Conservation (phyloP, 805 yeast species). For the Starmerella potacharoeniae region DNA sequence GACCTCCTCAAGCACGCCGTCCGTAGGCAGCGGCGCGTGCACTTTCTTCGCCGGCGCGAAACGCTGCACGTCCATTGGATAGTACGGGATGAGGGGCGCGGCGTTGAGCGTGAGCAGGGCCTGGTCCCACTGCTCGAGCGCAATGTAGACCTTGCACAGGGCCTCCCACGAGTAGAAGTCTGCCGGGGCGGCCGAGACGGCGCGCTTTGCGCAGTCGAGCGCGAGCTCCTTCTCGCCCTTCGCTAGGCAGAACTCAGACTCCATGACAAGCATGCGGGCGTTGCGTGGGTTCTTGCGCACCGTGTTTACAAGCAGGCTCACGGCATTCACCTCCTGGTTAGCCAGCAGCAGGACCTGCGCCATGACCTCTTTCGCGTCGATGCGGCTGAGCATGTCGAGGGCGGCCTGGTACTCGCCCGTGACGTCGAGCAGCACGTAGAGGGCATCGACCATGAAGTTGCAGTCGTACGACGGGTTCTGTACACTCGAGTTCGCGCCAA, state of each 20-base stretch:
- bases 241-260: conserved; percentile 49
- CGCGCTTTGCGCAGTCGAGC: conserved; percentile 42
- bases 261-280: conserved; percentile 48
- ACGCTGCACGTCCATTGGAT: conserved; percentile 36
- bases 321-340: conserved; percentile 41
- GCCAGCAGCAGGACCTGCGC: conserved; percentile 34
- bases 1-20: conserved; percentile 41
- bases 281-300: conserved; percentile 40
- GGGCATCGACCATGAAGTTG: conserved; percentile 68
- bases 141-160: conserved; percentile 49
- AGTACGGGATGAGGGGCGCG: conserved; percentile 53
- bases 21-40: conserved; percentile 42
- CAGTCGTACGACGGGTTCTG: conserved; percentile 54
- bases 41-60: conserved; percentile 37
- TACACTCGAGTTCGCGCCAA: conserved; percentile 57
- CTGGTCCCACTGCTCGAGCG: conserved; percentile 41
- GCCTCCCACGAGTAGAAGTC: conserved; percentile 65
- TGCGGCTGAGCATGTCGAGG: conserved; percentile 43
- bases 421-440: conserved; percentile 49
- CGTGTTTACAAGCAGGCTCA: conserved; percentile 34
- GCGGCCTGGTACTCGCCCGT: conserved; percentile 58
- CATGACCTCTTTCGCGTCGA: conserved; percentile 41
- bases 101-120: conserved; percentile 64
- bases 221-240: conserved; percentile 49
- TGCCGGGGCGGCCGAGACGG: conserved; percentile 60